Base-by-base conservation (phyloP, 495 filamentous ascomycete genomes). In the Podospora pseudocomata region DNA sequence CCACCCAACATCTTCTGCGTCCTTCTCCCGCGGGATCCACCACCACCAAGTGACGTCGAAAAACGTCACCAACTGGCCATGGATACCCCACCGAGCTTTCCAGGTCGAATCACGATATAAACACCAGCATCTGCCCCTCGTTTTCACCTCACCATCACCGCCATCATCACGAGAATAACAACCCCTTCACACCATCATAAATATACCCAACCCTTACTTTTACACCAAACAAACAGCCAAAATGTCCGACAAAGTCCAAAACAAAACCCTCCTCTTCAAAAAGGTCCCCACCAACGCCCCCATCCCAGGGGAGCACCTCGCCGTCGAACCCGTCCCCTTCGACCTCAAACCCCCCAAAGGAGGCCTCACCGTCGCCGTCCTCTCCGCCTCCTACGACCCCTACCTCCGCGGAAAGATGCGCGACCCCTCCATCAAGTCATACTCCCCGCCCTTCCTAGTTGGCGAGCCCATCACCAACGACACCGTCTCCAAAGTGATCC, bases 181-280 rank as follows among this genome's bases (percentile, higher is more conserved):
- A 49, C 39, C 9, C 7, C 39, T 3, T 16, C 9, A 49, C 39
- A 16, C 0, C 34, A 11, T 6, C 3, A 11, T 6, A 1, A 11
- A 39, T 3, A 49, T 0, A 2, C 7, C 39, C 39, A 49, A 6
- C 16, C n/a, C 15, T 3, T 4, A 58, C 9, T 5, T 3, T 18
- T 13, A 30, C n/a, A 57, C 4, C 39, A 65, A 23, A 68, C 53
- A 23, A 27, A 60, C 58, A 55, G 9, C 49, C 59, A 60, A 18
- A 19, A 60, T 32, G 28, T 4, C 62, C 62, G 49, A 63, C 65
- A 49, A 15, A 55, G 59, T 70, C 20, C 53, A 66, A 64, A 97
- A 97, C 85, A 95, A 94, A 81, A 87, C 84, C 59, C 80, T 97
- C 66, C 82, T 95, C 80, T 97, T 92, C 85, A 91, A 90, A 70